Base-by-base conservation (phyloP, 345 rosid species). In the Litchi chinensis region DNA sequence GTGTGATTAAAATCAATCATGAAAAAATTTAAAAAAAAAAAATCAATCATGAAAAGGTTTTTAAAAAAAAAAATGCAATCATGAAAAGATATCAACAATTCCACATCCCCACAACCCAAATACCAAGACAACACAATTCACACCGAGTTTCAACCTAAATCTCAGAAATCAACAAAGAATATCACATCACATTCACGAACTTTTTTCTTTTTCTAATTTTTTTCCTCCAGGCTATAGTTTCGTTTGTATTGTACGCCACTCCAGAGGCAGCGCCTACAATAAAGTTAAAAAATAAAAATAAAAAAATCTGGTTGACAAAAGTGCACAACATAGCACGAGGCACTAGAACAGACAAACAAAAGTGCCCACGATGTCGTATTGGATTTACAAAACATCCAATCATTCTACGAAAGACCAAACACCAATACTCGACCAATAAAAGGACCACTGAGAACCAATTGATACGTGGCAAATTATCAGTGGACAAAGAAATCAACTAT, bases 301-400 rank as follows among this genome's bases (percentile, higher is more conserved):
- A 39, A 13, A 18, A 24, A 19, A 16, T 71, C 81, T 57, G 68
- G 37, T 73, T 73, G 74, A 74, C 77, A 37, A 70, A 79, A 19
- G 15, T 22, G 54, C 57, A 46, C 1, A 43, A 73, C 73, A 40
- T 70, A 1, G 65, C 83, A 70, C 83, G 71, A 68, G 44, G 69
- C 81, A 75, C 76, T 0, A 83, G 65, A 10, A 21, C 2, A 60
- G 73, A 22, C 50, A 4, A 26, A 56, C 12, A 71, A 19, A 68
- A 43, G 63, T n/a, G 56, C 13, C 50, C 68, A 79, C 80, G 74
- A 64, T 65, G 81, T 64, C 81, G 79, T 69, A 56, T 80, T 66
- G 63, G 5, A 75, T 44, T 68, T 40, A 52, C 73, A 70, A 74
- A 43, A 67, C 76, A 57, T 19, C 78, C 78, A 79, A 70, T 75